Percentiles rank a stretch among this genome's conserved stretches.
Evolutionary conservation across 352 stramenopile species (phyloP).

Genomic region (Pythium phragmitis): DNA sequence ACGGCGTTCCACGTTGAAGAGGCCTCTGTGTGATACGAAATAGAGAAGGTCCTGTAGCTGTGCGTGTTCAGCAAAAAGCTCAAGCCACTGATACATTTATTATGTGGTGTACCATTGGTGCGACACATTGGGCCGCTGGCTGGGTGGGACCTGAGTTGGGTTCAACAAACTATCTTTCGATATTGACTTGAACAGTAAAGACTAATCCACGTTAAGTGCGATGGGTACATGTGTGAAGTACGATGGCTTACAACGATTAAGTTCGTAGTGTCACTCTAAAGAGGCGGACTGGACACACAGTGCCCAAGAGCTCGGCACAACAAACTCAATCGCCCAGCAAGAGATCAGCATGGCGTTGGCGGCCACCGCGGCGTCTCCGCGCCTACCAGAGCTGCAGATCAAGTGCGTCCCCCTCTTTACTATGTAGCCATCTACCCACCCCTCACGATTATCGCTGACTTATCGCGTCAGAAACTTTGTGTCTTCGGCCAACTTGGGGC

Average conservation of each 20-base stretch:
- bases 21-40: not conserved
- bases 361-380: not conserved
- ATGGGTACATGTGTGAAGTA: not conserved
- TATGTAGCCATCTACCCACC: too few relatives aligned
- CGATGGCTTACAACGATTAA: not conserved
- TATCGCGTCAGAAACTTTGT: constrained; percentile 56
- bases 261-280: constrained; percentile 11
- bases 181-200: too few relatives aligned
- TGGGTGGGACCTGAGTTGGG: not conserved
- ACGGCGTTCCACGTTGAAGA: constrained; percentile 6
- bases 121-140: not conserved
- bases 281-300: not conserved
- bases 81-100: not conserved
- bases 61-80: not conserved
- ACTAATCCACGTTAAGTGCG: not conserved
- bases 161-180: not conserved
- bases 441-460: not conserved
- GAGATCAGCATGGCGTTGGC: not conserved
- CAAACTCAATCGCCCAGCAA: not conserved
- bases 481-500: constrained; percentile 76
- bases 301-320: constrained; percentile 1
- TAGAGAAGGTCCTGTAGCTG: too few relatives aligned
- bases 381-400: constrained; percentile 47
- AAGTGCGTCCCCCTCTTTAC: constrained; percentile 34
- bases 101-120: not conserved